These are phyloP conservation scores for Hypocreales sp. DNA, from an alignment of 2,329 filamentous ascomycete species.

Conservation along the genomic window DNA sequence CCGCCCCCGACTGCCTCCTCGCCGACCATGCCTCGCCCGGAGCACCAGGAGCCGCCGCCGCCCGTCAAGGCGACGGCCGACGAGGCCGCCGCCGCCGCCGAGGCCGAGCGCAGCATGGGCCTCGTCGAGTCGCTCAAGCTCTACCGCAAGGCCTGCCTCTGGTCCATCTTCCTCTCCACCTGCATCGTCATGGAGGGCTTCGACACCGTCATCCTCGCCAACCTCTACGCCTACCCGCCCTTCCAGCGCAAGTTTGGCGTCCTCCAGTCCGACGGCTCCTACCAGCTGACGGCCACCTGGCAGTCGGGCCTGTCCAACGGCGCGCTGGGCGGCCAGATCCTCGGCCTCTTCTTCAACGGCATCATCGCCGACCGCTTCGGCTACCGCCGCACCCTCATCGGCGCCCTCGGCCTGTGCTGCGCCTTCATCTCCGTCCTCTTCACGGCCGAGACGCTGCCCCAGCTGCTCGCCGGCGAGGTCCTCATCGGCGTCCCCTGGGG, in stretches of 20 bases:
- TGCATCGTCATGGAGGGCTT: constrained; percentile 25
- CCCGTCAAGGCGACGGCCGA: constrained; percentile 2
- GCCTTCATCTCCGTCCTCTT: constrained; percentile 33
- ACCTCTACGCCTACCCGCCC: constrained; percentile 23
- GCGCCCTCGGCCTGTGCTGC: constrained; percentile 20
- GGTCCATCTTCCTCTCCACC: constrained; percentile 21
- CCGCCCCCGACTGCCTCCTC: too few relatives aligned
- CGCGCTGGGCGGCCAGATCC: constrained; percentile 29
- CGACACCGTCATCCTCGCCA: constrained; percentile 22
- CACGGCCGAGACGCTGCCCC: constrained; percentile 23
- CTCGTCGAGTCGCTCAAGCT: constrained; percentile 20
- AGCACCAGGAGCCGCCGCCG: too few relatives aligned
- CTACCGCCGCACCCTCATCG: constrained; percentile 30
- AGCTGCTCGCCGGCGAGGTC: constrained; percentile 28
- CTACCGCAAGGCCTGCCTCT: constrained; percentile 20
- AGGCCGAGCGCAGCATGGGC: constrained; percentile 17
- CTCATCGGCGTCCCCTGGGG: constrained; percentile 31
- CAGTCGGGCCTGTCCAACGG: constrained; percentile 35
- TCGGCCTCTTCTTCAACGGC: constrained; percentile 34
- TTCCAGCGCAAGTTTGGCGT: constrained; percentile 24
- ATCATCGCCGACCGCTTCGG: constrained; percentile 29
- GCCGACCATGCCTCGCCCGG: too few relatives aligned
- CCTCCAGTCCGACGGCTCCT: constrained; percentile 17
- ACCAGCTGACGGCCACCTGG: constrained; percentile 33
- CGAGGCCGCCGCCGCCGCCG: constrained; percentile 12